These are phyloP conservation scores for Prunus mume DNA, from an alignment of 306 rosid species.

Conservation along the genomic window DNA sequence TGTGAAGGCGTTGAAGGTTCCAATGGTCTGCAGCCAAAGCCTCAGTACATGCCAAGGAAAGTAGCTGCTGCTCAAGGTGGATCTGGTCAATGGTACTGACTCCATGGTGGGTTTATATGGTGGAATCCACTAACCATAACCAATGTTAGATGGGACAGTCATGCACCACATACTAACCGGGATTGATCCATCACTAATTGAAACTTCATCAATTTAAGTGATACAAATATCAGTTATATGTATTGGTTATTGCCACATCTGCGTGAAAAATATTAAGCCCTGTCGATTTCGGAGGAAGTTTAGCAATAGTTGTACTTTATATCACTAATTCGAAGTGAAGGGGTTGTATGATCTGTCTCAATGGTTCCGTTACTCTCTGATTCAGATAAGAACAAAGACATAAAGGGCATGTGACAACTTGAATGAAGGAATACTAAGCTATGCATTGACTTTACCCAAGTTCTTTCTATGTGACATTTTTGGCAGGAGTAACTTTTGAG, in stretches of 20 bases:
- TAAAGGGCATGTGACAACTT: constrained; percentile 22
- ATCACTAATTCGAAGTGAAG: constrained; percentile 25
- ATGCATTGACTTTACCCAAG: constrained; percentile 12
- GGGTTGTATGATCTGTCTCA: constrained; percentile 22
- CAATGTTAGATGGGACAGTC: constrained; percentile 7
- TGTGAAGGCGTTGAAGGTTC: constrained; percentile 77
- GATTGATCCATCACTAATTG: constrained; percentile 10
- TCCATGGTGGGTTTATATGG: constrained; percentile 5
- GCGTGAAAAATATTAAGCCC: constrained; percentile 21
- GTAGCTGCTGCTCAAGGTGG: constrained; percentile 87
- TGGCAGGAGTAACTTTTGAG: constrained; percentile 16
- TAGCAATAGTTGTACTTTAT: constrained; percentile 28
- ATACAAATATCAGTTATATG: not conserved
- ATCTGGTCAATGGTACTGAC: constrained; percentile 78
- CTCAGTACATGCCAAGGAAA: constrained; percentile 68
- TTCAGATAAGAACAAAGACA: constrained; percentile 18
- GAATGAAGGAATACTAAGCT: constrained; percentile 16
- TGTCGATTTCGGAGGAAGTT: constrained; percentile 11
- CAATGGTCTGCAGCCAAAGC: constrained; percentile 78
- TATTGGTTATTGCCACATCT: not conserved
- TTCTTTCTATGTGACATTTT: constrained; percentile 25
- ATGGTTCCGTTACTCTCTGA: constrained; percentile 30
- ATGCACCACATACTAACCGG: constrained; percentile 13
- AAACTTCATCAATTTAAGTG: not conserved
- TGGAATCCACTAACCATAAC: constrained; percentile 7